Conservation (phyloP, 192 early-diverging fungal genomes). For the Backusella australiensis region DNA sequence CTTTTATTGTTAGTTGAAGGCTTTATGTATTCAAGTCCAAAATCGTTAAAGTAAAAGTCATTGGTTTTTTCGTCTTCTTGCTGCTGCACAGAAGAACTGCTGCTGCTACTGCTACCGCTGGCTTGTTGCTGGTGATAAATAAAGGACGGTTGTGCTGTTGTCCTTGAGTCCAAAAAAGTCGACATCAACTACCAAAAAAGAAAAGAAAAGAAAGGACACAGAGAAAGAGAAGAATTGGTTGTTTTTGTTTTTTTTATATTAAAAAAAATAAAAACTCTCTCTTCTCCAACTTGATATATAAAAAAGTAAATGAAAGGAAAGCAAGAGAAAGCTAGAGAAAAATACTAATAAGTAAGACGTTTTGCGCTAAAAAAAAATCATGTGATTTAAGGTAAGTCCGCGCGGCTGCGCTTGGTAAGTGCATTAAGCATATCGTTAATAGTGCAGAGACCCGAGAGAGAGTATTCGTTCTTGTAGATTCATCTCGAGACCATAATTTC, state of each 20-base stretch:
- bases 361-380: neutral
- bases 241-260: neutral
- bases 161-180: conserved; percentile 1
- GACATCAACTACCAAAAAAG: neutral
- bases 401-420: neutral
- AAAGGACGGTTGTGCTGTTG: neutral
- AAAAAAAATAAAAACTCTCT: neutral
- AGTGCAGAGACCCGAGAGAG: too few species aligned
- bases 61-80: neutral
- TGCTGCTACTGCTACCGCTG: neutral
- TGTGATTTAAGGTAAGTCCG: neutral
- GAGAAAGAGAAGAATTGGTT: neutral
- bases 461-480: too few species aligned
- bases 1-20: neutral
- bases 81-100: neutral
- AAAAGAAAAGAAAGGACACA: neutral
- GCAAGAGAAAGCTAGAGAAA: neutral
- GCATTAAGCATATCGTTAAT: too few species aligned
- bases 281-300: neutral
- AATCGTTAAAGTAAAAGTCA: conserved; percentile 1
- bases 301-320: neutral
- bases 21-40: conserved; percentile 6
- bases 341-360: neutral
- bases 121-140: neutral
- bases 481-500: too few species aligned